These are phyloP conservation scores for Gracilaria caudata DNA, from an alignment of 23 red algal species.

Conservation along the genomic window DNA sequence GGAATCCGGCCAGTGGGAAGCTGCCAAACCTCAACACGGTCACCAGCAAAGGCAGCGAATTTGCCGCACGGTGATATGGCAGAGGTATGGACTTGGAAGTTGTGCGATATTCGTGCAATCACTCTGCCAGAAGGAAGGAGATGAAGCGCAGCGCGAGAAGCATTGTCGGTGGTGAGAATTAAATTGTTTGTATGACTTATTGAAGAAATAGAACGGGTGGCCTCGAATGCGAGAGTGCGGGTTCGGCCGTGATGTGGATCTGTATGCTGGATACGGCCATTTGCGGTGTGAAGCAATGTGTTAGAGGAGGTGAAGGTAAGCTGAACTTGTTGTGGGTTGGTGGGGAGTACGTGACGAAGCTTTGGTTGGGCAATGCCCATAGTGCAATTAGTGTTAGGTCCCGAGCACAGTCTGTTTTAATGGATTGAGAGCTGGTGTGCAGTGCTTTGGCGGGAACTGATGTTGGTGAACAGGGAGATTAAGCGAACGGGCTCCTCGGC, in stretches of 20 bases:
- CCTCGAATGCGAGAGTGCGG: conserved; percentile 68
- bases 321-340: conserved; percentile 6
- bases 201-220: conserved; percentile 30
- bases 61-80: conserved; percentile 57
- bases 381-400: background rate
- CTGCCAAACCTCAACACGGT: conserved; percentile 75
- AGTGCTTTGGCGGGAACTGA: background rate
- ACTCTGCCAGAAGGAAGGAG: conserved; percentile 36
- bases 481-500: too few relatives aligned
- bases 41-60: conserved; percentile 54
- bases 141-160: conserved; percentile 43
- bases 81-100: conserved; percentile 33
- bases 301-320: conserved; percentile 12
- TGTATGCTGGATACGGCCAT: conserved; percentile 63
- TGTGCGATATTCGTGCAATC: conserved; percentile 40
- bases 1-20: conserved; percentile 56
- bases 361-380: conserved; percentile 43
- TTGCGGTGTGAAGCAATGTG: conserved; percentile 30
- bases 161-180: conserved; percentile 43
- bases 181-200: conserved; percentile 29
- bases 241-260: conserved; percentile 48
- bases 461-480: too few relatives aligned
- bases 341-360: conserved; percentile 56
- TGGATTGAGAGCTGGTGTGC: background rate
- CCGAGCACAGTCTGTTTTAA: background rate